A percentile compares a stretch with the other conserved stretches of the same genome.
Evolutionary conservation across 2,329 filamentous ascomycete species (phyloP).

Genomic region (Pseudogymnoascus sp.): DNA sequence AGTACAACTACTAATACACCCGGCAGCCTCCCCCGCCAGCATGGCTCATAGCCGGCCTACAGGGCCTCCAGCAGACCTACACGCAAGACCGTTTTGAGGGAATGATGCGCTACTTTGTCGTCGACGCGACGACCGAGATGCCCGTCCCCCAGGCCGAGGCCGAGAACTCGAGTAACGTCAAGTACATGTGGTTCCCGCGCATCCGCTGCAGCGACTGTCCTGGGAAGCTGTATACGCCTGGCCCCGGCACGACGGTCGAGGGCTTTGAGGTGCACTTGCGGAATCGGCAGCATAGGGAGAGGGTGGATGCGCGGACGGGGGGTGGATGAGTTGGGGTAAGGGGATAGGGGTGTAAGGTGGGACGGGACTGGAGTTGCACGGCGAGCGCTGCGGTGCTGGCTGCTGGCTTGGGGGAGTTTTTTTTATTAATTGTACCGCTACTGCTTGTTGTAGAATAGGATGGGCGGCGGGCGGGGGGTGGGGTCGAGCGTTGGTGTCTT

Average conservation of each 20-base stretch:
- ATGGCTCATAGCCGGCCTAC: conserved; percentile 73
- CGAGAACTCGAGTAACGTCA: conserved; percentile 52
- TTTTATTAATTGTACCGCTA: background rate
- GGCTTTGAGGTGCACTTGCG: conserved; percentile 92
- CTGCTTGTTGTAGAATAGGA: conserved; percentile 1
- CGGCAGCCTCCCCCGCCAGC: conserved; percentile 70
- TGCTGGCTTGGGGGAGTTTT: background rate
- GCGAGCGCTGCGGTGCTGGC: background rate
- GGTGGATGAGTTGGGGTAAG: background rate
- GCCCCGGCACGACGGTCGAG: conserved; percentile 71
- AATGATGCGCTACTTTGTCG: conserved; percentile 80
- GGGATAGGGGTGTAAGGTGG: background rate
- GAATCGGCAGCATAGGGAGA: conserved; percentile 71
- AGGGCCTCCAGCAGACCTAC: conserved; percentile 59
- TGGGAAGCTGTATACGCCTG: conserved; percentile 86
- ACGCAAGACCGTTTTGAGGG: conserved; percentile 79
- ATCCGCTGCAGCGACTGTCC: conserved; percentile 91
- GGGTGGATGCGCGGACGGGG: conserved; percentile 41
- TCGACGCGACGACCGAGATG: conserved; percentile 62
- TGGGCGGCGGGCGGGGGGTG: background rate
- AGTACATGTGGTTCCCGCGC: conserved; percentile 76
- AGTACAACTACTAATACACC: conserved; percentile 18
- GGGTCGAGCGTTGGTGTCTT: background rate
- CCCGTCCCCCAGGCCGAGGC: conserved; percentile 41
- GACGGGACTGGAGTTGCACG: conserved; percentile 1